Evolutionary conservation across 2,329 filamentous ascomycete species (phyloP).

Genomic region (Monosporascus sp.): DNA sequence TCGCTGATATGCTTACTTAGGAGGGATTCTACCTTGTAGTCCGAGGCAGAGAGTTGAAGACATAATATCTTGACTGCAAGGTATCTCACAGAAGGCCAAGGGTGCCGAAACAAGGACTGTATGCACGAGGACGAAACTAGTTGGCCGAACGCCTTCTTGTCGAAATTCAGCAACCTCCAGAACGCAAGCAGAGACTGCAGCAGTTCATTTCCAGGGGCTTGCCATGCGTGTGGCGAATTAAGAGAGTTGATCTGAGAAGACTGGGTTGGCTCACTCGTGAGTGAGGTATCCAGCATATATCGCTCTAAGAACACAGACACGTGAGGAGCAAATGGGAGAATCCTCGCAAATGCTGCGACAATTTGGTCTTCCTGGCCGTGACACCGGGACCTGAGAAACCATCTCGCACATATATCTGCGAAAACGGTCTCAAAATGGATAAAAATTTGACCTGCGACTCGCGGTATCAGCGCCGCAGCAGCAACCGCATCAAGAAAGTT

Average conservation of each 20-base stretch:
- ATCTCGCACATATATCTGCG: conserved; percentile 77
- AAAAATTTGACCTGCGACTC: conserved; percentile 68
- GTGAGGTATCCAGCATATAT: conserved; percentile 30
- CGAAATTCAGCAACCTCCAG: conserved; percentile 75
- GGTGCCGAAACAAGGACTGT: conserved; percentile 61
- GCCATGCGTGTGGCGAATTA: conserved; percentile 7
- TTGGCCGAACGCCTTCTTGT: conserved; percentile 61
- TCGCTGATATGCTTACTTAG: conserved; percentile 58
- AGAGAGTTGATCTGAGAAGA: conserved; percentile 23
- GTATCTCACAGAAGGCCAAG: conserved; percentile 61
- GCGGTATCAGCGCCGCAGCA: conserved; percentile 61
- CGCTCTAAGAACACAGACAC: conserved; percentile 65
- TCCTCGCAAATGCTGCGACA: conserved; percentile 69
- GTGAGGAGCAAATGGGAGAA: conserved; percentile 77
- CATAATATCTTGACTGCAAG: conserved; percentile 78
- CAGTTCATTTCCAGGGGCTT: conserved; percentile 16
- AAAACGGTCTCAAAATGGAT: conserved; percentile 69
- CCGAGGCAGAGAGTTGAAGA: conserved; percentile 71
- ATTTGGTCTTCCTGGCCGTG: conserved; percentile 36
- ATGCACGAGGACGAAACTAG: conserved; percentile 62
- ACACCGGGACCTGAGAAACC: conserved; percentile 50
- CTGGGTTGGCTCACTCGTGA: conserved; percentile 8
- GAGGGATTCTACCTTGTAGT: conserved; percentile 70
- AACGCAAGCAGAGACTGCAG: conserved; percentile 54
- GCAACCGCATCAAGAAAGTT: conserved; percentile 68